A percentile compares a stretch with the other conserved stretches of the same genome.
These are phyloP conservation scores for Diplotaxis tenuifolia DNA, from an alignment of 345 rosid genomes.

Conservation along the genomic window DNA sequence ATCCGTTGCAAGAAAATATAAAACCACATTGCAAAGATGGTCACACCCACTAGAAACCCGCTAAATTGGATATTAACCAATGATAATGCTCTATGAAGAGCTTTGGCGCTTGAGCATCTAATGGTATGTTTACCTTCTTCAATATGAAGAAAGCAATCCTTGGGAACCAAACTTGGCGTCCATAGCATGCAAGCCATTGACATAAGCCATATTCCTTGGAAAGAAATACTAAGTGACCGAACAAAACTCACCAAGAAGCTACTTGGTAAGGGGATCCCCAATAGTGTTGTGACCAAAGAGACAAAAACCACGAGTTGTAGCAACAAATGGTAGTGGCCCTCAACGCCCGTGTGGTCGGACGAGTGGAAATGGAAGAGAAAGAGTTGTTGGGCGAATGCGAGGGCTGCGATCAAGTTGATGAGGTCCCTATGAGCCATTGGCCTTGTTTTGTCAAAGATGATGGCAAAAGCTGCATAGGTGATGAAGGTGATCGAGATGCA, in stretches of 20 bases:
- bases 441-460: conserved; percentile 49
- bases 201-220: conserved; percentile 78
- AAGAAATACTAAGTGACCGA: conserved; percentile 59
- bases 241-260: conserved; percentile 72
- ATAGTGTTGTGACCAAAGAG: conserved; percentile 58
- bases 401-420: conserved; percentile 51
- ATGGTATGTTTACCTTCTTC: conserved; percentile 74
- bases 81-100: conserved; percentile 70
- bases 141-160: conserved; percentile 56
- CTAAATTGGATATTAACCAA: conserved; percentile 70
- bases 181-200: conserved; percentile 73
- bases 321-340: conserved; percentile 82
- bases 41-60: conserved; percentile 50
- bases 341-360: conserved; percentile 76
- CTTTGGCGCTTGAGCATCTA: conserved; percentile 50
- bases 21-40: conserved; percentile 43
- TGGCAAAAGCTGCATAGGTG: conserved; percentile 54
- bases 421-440: conserved; percentile 41
- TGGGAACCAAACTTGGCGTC: conserved; percentile 64
- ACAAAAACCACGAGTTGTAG: conserved; percentile 54
- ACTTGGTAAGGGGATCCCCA: conserved; percentile 55
- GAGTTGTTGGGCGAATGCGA: conserved; percentile 69
- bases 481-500: conserved; percentile 66
- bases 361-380: conserved; percentile 82
- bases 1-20: conserved; percentile 40